These are phyloP conservation scores for Trichoderma koningiopsis DNA, from an alignment of 2,329 filamentous ascomycete genomes.

Conservation along the genomic window DNA sequence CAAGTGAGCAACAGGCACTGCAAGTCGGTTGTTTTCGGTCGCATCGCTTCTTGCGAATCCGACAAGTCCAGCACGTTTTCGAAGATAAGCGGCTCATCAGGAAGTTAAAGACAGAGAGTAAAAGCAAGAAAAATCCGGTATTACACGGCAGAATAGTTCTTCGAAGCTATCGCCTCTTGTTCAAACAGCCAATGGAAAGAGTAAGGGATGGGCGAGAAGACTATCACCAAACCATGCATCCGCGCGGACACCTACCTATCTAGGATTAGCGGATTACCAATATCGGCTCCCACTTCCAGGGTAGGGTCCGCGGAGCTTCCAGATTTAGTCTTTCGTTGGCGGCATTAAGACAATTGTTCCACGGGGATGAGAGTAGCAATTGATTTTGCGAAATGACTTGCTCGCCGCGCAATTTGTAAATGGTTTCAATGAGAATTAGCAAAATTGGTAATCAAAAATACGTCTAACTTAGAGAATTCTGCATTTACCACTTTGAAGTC, in stretches of 20 bases:
- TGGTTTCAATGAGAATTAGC: background rate
- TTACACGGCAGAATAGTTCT: background rate
- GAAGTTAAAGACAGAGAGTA: background rate
- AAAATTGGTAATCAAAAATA: background rate
- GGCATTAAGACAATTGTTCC: background rate
- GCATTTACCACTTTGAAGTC: background rate
- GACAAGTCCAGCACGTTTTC: slow-evolving; percentile 52
- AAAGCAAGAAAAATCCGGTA: no score
- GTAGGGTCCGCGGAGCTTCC: no score
- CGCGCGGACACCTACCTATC: slow-evolving; percentile 17
- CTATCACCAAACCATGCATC: background rate
- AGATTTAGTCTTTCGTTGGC: background rate
- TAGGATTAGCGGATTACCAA: slow-evolving; percentile 6
- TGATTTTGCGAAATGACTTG: background rate
- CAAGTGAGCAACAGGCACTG: slow-evolving; percentile 46
- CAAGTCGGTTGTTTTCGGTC: slow-evolving; percentile 50
- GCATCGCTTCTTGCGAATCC: slow-evolving; percentile 57
- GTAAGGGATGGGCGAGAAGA: no score
- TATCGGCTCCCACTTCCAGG: background rate
- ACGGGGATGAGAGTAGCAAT: no score
- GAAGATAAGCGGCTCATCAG: background rate
- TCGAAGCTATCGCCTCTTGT: no score
- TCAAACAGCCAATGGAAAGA: background rate
- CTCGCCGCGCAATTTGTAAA: background rate
- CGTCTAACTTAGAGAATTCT: background rate